Evolutionary conservation across 306 rosid species (phyloP), one percentile per base, ranked within the genome.

Genomic region (Mimosa bimucronata): DNA sequence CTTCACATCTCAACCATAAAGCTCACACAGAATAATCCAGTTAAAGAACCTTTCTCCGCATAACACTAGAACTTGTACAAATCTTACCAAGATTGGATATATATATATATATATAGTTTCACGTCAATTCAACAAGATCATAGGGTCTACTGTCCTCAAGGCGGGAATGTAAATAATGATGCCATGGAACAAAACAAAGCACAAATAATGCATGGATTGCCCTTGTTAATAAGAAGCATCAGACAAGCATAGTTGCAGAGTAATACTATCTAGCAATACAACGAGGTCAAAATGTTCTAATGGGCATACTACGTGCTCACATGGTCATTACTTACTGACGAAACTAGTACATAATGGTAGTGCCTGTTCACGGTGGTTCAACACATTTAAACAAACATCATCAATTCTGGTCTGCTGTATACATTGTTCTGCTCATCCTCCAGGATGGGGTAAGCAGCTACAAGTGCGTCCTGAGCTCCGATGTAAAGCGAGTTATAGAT

Each of bases 381-480:
- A 3, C 25, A 9, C 30, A 15, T 67, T 57, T n/a, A 48, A 73
- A 53, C 53, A 37, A 91, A 89, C 93, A 91, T 89, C 77, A 77
- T 81, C 77, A 91, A 71, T 88, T 91, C 96, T 0, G 93, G 91
- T 77, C 91, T 81, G 37, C 83, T 83, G 76, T 89, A 91, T 45
- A 87, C 85, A 53, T 91, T 88, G 79, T 66, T 79, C 0, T 91
- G 91, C 79, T 90, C 96, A 42, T 91, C 91, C 80, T 91, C 90
- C 83, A 91, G 74, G 42, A 73, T 46, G 8, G 96, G 96, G 80
- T 91, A 91, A 10, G 93, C 88, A 13, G 93, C 90, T 7, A 91
- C 96, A 26, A 91, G 96, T 6, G 96, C 93, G 76, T 91, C 96
- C 85, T 91, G 96, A 73, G 90, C 82, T 55, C 96, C 96, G 13